Percentiles rank a stretch among this genome's conserved stretches.
Evolutionary conservation across 2,329 filamentous ascomycete genomes (phyloP).

Genomic region (Tolypocladium tropicale): DNA sequence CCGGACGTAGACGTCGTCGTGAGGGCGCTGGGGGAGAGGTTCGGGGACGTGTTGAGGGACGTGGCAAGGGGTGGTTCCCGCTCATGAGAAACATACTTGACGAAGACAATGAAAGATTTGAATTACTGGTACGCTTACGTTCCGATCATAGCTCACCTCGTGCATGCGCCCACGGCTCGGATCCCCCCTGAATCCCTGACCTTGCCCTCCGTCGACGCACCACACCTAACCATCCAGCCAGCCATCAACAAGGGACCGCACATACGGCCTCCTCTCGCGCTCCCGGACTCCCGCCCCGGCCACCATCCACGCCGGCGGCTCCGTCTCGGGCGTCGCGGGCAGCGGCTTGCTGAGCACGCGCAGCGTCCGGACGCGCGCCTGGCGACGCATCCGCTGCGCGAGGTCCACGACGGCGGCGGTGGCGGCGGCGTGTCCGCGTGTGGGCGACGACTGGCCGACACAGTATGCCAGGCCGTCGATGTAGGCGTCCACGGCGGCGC

Average conservation of each 20-base stretch:
- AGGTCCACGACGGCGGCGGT: slow-evolving; percentile 16
- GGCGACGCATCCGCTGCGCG: slow-evolving; percentile 3
- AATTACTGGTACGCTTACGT: neutral
- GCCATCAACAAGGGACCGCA: neutral
- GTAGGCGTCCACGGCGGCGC: slow-evolving; percentile 4
- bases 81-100: neutral
- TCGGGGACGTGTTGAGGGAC: slow-evolving; percentile 28
- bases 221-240: too few species aligned
- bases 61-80: slow-evolving; percentile 12
- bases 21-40: slow-evolving; percentile 27
- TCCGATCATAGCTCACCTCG: neutral
- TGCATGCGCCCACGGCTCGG: neutral
- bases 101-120: too few species aligned
- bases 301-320: slow-evolving; percentile 11
- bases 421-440: slow-evolving; percentile 5
- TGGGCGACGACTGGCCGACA: slow-evolving; percentile 17
- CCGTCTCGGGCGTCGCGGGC: slow-evolving; percentile 17
- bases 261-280: slow-evolving; percentile 14
- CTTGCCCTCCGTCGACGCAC: too few species aligned
- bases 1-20: slow-evolving; percentile 20
- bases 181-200: neutral
- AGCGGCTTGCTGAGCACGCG: slow-evolving; percentile 16
- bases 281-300: neutral
- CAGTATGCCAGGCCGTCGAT: slow-evolving; percentile 20
- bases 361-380: neutral